Base-by-base conservation (phyloP, 225 moss, liverwort and hornwort genomes). In the Marchantia polymorpha region DNA sequence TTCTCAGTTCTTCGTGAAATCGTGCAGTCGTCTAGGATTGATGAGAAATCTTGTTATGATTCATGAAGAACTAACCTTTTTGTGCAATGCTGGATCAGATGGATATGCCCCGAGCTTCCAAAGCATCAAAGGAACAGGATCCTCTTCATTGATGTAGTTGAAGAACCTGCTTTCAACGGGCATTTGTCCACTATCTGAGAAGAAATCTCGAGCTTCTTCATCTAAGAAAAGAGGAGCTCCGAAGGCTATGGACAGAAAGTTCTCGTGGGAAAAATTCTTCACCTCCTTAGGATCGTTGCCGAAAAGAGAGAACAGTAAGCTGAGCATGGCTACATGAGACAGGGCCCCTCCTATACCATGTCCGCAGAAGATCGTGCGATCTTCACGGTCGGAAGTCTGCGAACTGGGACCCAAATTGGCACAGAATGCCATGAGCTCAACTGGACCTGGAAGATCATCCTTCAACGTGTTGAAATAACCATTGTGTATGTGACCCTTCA, bases 401-500 rank as follows among this genome's bases (percentile, higher is more conserved):
- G 76, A 17, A 17, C 12, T 53, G 10, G 60, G 56, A 20, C 29
- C 59, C 30, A 76, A 12, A 58, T 29, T 60, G 11, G 20, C 60
- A 46, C 76, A 59, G 59, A 55, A 59, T 30, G 7, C 76, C 30
- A 61, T 58, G 7, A 76, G 76, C 53, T 61, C 46, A 31, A 30
- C 26, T 16, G 48, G 60, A 58, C 20, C 30, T 15, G 76, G 76
- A 61, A 76, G 46, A 16, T 58, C 56, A 20, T 76, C 60, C 12
- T 12, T 48, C 0, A 76, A 11, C 4, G 46, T 10, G 12, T 60
- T 61, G 27, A 20, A 31, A 11, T 29, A 61, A 10, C 60, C 60
- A 46, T 76, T 61, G 76, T 76, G 76, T 31, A 76, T 30, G 76
- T 58, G 60, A 60, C 76, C 76, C 39, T 60, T 58, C 76, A 76